Base-by-base conservation (phyloP, 2,329 filamentous ascomycete species). In the Penicillium sp. region DNA sequence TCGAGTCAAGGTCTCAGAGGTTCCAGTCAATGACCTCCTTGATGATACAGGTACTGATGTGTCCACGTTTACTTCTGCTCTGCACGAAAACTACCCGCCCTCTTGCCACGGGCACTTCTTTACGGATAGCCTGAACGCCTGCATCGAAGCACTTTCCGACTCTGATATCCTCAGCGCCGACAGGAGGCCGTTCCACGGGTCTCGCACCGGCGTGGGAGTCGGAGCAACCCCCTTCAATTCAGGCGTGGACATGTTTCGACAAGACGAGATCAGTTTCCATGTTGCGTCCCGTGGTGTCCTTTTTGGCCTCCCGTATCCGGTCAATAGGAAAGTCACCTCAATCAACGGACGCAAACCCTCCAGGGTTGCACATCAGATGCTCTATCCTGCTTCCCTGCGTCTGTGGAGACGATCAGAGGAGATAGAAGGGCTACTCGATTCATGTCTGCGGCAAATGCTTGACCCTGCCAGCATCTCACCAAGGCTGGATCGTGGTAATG, bases 251-350 rank as follows among this genome's bases (percentile, higher is more conserved):
- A 77, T 84, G 11, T 72, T 97, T 8, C 84, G 90, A 5, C 91
- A 97, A 67, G 90, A 96, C 54, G 93, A 98, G 63, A 90, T 98
- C 64, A 84, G 86, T 25, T 97, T 96, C 55, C 88, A 98, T 56
- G 84, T 91, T 13, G 90, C 90, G 4, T 88, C 95, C 0, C 82
- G 90, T 9, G 93, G 93, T 0, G 71, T 97, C 43, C 70, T 96
- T 0, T 95, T 95, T 65, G 84, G 83, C 8, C 77, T 98, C 2
- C 93, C 93, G 1, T 81, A 81, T 58, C 91, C 91, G 0, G 93
- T 98, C 8, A 91, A 88, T 65, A 79, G 76, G 66, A 73, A 58
- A 62, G 66, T 60, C 57, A 72, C 62, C 60, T 68, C 63, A 59
- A 72, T 61, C 53, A 57, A 50, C n/a, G 64, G 50, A 48, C 59